phyloP scores from a whole-genome alignment of 73 alveolate species.

The Halteria grandinella region DNA sequence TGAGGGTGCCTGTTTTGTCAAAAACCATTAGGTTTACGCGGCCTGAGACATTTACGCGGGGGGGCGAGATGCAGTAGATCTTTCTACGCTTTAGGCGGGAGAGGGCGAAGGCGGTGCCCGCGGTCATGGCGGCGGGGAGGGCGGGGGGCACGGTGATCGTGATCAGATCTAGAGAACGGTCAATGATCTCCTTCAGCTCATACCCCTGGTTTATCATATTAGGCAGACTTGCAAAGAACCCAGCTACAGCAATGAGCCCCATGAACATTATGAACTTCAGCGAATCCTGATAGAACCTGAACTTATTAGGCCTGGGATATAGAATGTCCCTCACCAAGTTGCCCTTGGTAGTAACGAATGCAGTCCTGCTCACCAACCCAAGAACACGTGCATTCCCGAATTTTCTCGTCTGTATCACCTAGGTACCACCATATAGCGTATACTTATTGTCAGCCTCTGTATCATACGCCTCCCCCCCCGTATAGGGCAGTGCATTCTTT shows the following conservation, averaged over 20 bases:
- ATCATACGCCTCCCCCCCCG: constrained; percentile 39
- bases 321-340: constrained; percentile 76
- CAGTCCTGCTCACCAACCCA: constrained; percentile 80
- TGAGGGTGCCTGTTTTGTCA: constrained; percentile 92
- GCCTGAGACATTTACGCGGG: constrained; percentile 87
- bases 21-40: constrained; percentile 79
- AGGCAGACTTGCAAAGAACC: constrained; percentile 85
- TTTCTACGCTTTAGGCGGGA: constrained; percentile 73
- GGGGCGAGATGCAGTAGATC: constrained; percentile 90
- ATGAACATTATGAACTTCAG: constrained; percentile 80
- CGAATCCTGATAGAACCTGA: constrained; percentile 90
- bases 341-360: constrained; percentile 82
- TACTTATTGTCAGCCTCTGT: constrained; percentile 50
- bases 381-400: constrained; percentile 50
- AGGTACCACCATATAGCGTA: constrained; percentile 81
- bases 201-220: constrained; percentile 68
- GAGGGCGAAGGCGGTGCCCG: constrained; percentile 89
- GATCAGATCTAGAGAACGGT: constrained; percentile 83
- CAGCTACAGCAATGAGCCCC: constrained; percentile 85
- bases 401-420: constrained; percentile 73
- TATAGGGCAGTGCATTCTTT: constrained; percentile 76
- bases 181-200: constrained; percentile 67
- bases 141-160: constrained; percentile 97
- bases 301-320: constrained; percentile 81
- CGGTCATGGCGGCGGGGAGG: constrained; percentile 91